phyloP scores from a whole-genome alignment of 257 asterid genomes.

The Voacanga thouarsii region DNA sequence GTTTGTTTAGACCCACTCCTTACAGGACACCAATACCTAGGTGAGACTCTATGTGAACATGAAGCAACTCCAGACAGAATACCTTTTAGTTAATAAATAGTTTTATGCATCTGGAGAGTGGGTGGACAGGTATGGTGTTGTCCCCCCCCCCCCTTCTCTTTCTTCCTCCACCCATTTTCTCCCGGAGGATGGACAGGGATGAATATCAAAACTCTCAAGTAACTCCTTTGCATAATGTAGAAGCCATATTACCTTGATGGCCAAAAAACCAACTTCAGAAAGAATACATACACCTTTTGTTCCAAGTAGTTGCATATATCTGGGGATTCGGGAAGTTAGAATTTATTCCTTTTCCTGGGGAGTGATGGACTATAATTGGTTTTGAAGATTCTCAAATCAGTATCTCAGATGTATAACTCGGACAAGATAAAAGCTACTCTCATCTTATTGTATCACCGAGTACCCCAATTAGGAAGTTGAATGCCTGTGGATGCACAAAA shows the following conservation, averaged over 20 bases:
- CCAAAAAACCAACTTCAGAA: not conserved
- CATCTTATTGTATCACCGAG: not conserved
- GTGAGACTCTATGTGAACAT: not conserved
- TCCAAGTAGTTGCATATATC: not conserved
- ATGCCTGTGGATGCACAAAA: not conserved
- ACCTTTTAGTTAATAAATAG: not conserved
- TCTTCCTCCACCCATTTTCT: not conserved
- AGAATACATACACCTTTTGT: not conserved
- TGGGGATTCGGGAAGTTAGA: not conserved
- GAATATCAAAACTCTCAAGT: not conserved
- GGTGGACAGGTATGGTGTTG: too few species aligned
- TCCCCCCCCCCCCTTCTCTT: not conserved
- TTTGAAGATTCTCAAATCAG: not conserved
- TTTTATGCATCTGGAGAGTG: not conserved
- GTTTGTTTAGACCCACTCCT: not conserved
- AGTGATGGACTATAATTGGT: not conserved
- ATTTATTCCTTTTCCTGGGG: not conserved
- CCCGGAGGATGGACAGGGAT: not conserved
- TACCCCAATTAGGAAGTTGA: not conserved
- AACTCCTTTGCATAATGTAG: too few species aligned
- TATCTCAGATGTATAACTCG: not conserved
- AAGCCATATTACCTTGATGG: too few species aligned
- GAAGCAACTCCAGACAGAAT: conserved; percentile 1
- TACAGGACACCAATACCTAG: not conserved
- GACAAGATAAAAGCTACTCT: not conserved